Percentiles rank a stretch among this genome's conserved stretches.
These are phyloP conservation scores for Rhodotorula sp. DNA, from an alignment of 1,284 basidiomycete genomes.

Conservation along the genomic window DNA sequence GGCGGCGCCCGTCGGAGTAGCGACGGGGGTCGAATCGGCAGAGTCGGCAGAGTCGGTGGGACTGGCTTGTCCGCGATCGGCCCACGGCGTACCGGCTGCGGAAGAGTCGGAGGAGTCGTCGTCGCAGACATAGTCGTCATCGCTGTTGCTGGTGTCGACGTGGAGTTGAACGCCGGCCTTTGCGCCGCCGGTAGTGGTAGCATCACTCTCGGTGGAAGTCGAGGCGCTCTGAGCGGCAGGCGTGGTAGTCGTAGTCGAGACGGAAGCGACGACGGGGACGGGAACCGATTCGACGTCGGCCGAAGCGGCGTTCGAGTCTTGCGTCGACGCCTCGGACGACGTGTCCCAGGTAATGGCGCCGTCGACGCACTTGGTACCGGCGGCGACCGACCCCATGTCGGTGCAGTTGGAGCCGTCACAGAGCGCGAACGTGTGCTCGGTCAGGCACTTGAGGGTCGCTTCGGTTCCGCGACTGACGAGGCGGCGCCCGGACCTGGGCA, in stretches of 20 bases:
- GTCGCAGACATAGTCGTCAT: constrained; percentile 2
- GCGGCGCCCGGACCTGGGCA: constrained; percentile 10
- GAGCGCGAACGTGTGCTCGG: constrained; percentile 27
- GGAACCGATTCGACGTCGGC: constrained; percentile 2
- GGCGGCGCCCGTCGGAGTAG: background rate
- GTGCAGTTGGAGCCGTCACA: constrained; percentile 37
- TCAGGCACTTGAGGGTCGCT: constrained; percentile 34
- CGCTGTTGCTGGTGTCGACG: background rate
- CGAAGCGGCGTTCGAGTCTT: constrained; percentile 7
- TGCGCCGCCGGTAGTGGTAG: background rate
- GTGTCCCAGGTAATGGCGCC: constrained; percentile 40
- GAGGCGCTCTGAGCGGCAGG: background rate
- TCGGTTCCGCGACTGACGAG: constrained; percentile 12
- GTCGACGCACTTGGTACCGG: constrained; percentile 37
- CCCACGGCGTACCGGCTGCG: background rate
- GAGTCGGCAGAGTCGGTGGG: constrained; percentile 3
- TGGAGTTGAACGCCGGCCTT: background rate
- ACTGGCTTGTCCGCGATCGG: background rate
- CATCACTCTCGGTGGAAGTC: background rate
- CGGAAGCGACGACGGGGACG: background rate
- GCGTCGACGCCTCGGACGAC: constrained; percentile 6
- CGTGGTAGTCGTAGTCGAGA: background rate
- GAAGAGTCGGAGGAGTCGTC: background rate
- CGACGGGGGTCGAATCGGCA: background rate
- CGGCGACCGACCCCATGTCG: constrained; percentile 40